phyloP scores from a whole-genome alignment of 2,329 filamentous ascomycete genomes.

The Byssothecium circinans region DNA sequence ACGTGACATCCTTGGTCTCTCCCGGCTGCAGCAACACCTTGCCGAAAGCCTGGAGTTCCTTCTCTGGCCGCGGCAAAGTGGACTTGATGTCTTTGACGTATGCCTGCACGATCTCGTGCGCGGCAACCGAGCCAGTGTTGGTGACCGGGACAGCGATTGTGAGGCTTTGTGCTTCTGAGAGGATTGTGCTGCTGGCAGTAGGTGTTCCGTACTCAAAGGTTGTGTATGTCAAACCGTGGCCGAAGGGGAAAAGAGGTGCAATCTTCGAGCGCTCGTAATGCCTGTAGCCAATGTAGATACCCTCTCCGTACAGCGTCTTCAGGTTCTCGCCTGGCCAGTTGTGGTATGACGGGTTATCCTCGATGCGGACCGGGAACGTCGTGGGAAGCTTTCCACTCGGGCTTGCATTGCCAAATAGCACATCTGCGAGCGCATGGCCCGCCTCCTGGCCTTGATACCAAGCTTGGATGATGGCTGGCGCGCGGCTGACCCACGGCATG shows the following conservation, averaged over 20 bases:
- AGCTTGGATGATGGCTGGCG: conserved; percentile 69
- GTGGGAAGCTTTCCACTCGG: conserved; percentile 75
- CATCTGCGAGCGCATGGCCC: conserved; percentile 77
- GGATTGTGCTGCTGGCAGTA: conserved; percentile 53
- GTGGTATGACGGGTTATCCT: conserved; percentile 70
- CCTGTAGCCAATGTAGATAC: conserved; percentile 71
- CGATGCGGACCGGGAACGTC: conserved; percentile 62
- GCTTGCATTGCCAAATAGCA: conserved; percentile 73
- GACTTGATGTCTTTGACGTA: conserved; percentile 68
- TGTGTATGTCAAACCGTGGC: conserved; percentile 77
- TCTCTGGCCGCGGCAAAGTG: conserved; percentile 65
- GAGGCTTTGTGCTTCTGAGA: conserved; percentile 51
- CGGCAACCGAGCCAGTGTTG: conserved; percentile 60
- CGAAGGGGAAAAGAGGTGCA: conserved; percentile 71
- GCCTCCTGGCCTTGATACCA: conserved; percentile 90
- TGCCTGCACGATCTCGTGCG: conserved; percentile 67
- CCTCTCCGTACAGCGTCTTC: conserved; percentile 70
- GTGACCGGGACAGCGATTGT: conserved; percentile 54
- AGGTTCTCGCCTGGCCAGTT: conserved; percentile 74
- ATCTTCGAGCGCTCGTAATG: conserved; percentile 68
- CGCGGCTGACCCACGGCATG: conserved; percentile 69
- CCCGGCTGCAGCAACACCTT: conserved; percentile 43
- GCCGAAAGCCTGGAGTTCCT: conserved; percentile 70
- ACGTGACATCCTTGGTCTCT: conserved; percentile 37
- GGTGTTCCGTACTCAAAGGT: conserved; percentile 66